Conservation (phyloP, 768 basidiomycete genomes). For the Suillus hirtellus region DNA sequence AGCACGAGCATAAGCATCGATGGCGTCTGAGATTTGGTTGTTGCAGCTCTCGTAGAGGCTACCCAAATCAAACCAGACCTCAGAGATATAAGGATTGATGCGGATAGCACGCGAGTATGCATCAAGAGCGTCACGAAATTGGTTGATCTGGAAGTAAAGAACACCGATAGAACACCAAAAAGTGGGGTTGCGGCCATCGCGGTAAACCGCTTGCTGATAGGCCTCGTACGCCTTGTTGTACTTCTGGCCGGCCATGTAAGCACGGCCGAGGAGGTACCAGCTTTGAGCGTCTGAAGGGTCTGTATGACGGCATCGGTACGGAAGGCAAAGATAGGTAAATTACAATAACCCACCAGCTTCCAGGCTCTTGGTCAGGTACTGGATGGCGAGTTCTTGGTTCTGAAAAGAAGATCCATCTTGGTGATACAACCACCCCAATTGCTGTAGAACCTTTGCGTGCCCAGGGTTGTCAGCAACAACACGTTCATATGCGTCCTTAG, state of each 20-base stretch:
- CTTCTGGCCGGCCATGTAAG: conserved; percentile 97
- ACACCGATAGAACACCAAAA: conserved; percentile 99
- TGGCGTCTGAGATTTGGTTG: conserved; percentile 97
- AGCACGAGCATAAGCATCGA: conserved; percentile 96
- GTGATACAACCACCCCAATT: conserved; percentile 97
- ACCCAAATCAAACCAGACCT: conserved; percentile 86
- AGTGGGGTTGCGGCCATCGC: conserved; percentile 97
- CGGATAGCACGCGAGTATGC: conserved; percentile 98
- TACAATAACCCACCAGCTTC: conserved; percentile 73
- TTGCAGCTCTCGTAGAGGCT: conserved; percentile 98
- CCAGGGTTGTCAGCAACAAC: conserved; percentile 91
- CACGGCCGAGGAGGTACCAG: conserved; percentile 98
- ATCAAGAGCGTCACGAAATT: conserved; percentile 97
- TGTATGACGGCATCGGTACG: conserved; percentile 29
- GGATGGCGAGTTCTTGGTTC: conserved; percentile 92
- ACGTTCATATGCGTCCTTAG: conserved; percentile 94
- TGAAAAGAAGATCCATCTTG: conserved; percentile 94
- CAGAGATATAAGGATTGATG: conserved; percentile 96
- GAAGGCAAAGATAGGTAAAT: not conserved
- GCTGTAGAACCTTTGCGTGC: conserved; percentile 96
- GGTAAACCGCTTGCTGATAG: conserved; percentile 98
- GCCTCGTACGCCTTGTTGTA: conserved; percentile 99
- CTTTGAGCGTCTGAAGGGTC: conserved; percentile 96
- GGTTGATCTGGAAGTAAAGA: conserved; percentile 99
- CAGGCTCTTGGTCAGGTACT: conserved; percentile 90